Base-by-base conservation (phyloP, 768 basidiomycete species). In the Rhodotorula graminis region DNA sequence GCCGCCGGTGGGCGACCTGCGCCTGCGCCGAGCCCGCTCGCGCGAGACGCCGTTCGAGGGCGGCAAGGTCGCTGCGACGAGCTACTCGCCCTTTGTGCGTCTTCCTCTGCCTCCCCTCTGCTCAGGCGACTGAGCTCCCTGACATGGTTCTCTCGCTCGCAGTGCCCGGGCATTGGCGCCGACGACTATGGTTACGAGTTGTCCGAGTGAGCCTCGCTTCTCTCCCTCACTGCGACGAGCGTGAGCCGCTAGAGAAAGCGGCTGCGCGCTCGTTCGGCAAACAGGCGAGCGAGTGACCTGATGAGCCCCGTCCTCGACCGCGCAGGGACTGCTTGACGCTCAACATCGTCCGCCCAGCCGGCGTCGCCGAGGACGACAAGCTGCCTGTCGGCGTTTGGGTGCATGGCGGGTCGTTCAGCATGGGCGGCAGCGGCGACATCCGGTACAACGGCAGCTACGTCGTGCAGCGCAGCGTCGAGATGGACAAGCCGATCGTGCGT, bases 11-110 rank as follows among this genome's bases (percentile, higher is more conserved):
- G 87, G 87, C 4, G 53, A 77, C 14, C 82, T 88, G 55, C 84
- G 88, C 5, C 88, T 89, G 80, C 85, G 85, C 71, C 84, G 85
- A 0, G 87, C 88, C 3, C 81, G 84, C 0, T 78, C 81, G 3
- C 82, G 87, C 67, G 80, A 80, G 27, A 44, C 46, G 23, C 31
- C n/a, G 2, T 75, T 70, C 64, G 52, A 60, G 2, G 59, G 52
- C n/a, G 63, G 62, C 29, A 25, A 23, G 6, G 44, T 40, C 52
- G 50, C 55, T 2, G 62, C 61, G 52, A 64, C 42, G 10, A 57
- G 60, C 31, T 60, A 64, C 44, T 40, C 47, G n/a, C 53, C 63
- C 18, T 58, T 64, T n/a, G 71, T 72, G 63, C 31, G 66, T 46
- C 44, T 44, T 15, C 44, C 44, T 42, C 16, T 33, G n/a, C n/a